Conservation (phyloP, 2,329 filamentous ascomycete genomes). For the Xylariaceae sp. region DNA sequence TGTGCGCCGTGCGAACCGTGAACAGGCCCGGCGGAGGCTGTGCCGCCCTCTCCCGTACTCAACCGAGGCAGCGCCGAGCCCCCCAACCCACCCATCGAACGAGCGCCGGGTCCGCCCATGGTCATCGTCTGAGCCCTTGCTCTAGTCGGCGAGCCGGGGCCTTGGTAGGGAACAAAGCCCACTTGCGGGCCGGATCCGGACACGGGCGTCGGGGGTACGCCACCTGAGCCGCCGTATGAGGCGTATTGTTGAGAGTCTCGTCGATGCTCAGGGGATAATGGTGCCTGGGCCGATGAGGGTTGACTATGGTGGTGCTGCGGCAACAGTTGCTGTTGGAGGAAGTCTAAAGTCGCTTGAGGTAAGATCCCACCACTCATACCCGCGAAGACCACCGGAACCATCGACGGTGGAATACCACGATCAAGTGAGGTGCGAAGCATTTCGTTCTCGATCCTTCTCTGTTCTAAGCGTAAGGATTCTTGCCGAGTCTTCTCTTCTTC, state of each 20-base stretch:
- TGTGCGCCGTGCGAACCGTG: slow-evolving; percentile 45
- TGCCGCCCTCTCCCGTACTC: slow-evolving; percentile 42
- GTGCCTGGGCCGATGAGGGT: slow-evolving; percentile 46
- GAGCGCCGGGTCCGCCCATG: slow-evolving; percentile 34
- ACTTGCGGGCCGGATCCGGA: slow-evolving; percentile 37
- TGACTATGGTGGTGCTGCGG: slow-evolving; percentile 48
- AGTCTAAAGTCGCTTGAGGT: slow-evolving; percentile 60
- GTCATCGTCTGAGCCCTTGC: slow-evolving; percentile 48
- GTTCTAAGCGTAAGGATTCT: slow-evolving; percentile 65
- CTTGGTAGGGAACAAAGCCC: slow-evolving; percentile 40
- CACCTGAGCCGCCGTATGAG: slow-evolving; percentile 38
- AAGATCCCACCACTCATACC: slow-evolving; percentile 63
- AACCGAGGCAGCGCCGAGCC: slow-evolving; percentile 41
- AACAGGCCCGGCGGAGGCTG: slow-evolving; percentile 33
- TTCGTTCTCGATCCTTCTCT: slow-evolving; percentile 67
- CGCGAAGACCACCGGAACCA: slow-evolving; percentile 72
- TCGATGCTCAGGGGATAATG: slow-evolving; percentile 51
- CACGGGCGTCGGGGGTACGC: slow-evolving; percentile 41
- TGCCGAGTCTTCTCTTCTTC: slow-evolving; percentile 68
- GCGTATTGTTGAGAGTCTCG: slow-evolving; percentile 47
- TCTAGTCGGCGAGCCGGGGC: slow-evolving; percentile 46
- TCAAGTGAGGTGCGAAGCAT: slow-evolving; percentile 67
- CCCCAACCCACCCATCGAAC: slow-evolving; percentile 34
- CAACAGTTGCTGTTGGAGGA: slow-evolving; percentile 57
- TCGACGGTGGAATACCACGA: slow-evolving; percentile 67